These are phyloP conservation scores for Malus hybrid DNA, from an alignment of 331 rosid genomes.

Conservation along the genomic window DNA sequence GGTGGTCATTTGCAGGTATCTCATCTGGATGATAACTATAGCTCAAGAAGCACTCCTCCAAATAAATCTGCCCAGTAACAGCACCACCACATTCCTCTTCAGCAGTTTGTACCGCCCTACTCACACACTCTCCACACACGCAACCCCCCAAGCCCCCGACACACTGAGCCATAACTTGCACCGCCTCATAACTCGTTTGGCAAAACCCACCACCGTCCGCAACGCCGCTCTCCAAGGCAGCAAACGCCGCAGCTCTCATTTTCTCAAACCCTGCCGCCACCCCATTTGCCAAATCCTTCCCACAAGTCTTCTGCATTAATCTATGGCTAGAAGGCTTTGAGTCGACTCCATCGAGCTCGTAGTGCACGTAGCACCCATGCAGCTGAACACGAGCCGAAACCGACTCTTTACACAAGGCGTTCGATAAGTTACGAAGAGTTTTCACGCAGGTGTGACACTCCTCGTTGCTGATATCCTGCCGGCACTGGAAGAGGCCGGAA, in stretches of 20 bases:
- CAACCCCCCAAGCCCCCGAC: conserved; percentile 40
- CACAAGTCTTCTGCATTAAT: conserved; percentile 42
- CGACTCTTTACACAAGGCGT: conserved; percentile 38
- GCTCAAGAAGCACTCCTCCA: conserved; percentile 46
- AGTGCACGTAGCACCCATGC: conserved; percentile 48
- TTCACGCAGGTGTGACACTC: conserved; percentile 54
- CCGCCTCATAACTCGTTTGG: conserved; percentile 8
- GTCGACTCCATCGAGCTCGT: conserved; percentile 17
- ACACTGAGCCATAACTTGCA: conserved; percentile 62
- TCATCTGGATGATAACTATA: conserved; percentile 18
- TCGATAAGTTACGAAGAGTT: conserved; percentile 24
- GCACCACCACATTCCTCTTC: conserved; percentile 38
- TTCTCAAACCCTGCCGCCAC: conserved; percentile 8
- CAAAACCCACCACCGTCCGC: conserved; percentile 28
- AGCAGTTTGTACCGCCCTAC: conserved; percentile 37
- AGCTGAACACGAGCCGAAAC: conserved; percentile 55
- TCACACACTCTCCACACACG: conserved; percentile 53
- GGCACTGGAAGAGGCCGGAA: conserved; percentile 59
- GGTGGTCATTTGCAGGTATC: background rate
- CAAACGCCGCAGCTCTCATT: conserved; percentile 41
- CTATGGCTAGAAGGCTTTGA: background rate
- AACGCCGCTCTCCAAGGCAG: conserved; percentile 28
- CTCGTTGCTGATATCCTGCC: conserved; percentile 29
- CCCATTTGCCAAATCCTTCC: background rate
- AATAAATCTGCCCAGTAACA: conserved; percentile 43